These are phyloP conservation scores for Phytophthora cajani DNA, from an alignment of 352 stramenopile species.

Conservation along the genomic window DNA sequence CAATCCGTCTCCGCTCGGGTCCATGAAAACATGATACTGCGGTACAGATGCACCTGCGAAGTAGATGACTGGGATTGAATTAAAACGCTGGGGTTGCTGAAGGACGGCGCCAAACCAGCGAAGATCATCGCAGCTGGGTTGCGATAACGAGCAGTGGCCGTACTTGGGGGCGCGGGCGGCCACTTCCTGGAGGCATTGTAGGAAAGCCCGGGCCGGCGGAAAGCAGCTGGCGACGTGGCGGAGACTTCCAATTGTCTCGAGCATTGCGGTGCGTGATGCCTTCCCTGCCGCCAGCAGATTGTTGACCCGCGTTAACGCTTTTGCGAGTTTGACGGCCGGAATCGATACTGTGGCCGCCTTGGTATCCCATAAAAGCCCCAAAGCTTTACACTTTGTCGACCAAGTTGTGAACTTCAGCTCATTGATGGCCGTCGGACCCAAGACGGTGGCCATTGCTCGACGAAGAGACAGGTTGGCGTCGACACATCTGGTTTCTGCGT, in stretches of 20 bases:
- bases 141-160: not conserved
- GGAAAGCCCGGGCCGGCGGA: not conserved
- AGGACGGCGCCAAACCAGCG: conserved; percentile 6
- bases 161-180: not conserved
- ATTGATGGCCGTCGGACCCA: conserved; percentile 14
- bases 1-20: conserved; percentile 7
- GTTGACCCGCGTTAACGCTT: not conserved
- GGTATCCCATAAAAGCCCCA: conserved; percentile 22
- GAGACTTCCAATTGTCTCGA: not conserved
- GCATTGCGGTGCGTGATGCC: not conserved
- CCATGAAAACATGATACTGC: conserved; percentile 13
- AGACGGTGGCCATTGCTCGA: conserved; percentile 17
- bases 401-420: conserved; percentile 23
- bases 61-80: conserved; percentile 6
- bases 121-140: not conserved
- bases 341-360: conserved; percentile 8
- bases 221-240: conserved; percentile 5
- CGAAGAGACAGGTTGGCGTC: conserved; percentile 25
- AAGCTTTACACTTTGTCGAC: conserved; percentile 9
- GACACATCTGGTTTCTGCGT: not conserved
- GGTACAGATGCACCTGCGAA: not conserved
- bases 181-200: not conserved
- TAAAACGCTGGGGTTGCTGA: not conserved
- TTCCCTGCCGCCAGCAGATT: not conserved
- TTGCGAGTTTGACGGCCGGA: conserved; percentile 11